Evolutionary conservation across 2,329 filamentous ascomycete genomes (phyloP), one percentile per base, ranked within the genome.

Genomic region (Beauveria asiatica): DNA sequence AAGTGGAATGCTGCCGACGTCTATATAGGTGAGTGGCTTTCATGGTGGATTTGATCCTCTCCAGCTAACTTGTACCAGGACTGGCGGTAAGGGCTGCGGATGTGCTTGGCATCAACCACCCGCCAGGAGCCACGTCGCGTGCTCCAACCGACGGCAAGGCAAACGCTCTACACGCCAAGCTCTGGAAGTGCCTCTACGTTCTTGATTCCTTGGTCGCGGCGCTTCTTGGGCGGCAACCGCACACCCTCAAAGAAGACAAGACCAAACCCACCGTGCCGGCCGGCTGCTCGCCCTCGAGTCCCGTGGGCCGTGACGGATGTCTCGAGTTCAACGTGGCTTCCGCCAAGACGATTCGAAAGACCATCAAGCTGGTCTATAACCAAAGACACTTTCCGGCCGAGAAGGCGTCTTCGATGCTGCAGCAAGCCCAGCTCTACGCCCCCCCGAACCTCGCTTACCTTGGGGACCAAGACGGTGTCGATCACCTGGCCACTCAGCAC

Each of bases 51-150:
- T 42, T 37, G 33, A 33, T 5, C 37, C 42, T 41, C 53, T 4
- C 8, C 2, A 23, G 50, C 65, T 68, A 37, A 67, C 58, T 62
- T 41, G 30, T 37, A 5, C 4, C 63, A 85, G 83, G 81, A 8
- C 83, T 84, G 79, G 86, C 86, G 23, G 81, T 86, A 50, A 79
- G 83, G 13, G 84, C 83, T 57, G 84, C 83, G 2, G 82, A 84
- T 67, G 79, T 83, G 6, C 30, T 61, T 5, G 51, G 51, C 23
- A 55, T 61, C 17, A 48, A 48, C 13, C 54, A 46, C 2, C 16
- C 3, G n/a, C 27, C 19, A 16, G 30, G 44, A 7, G n/a, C 54
- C 8, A 48, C 27, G 19, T 46, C 44, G 11, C 54, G 27, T 25
- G 30, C 44, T 1, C 19, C 19, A 8, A n/a, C 13, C 5, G 44